These are phyloP conservation scores for Pseudoscleropodium purum DNA, from an alignment of 225 moss, liverwort and hornwort species.

Conservation along the genomic window DNA sequence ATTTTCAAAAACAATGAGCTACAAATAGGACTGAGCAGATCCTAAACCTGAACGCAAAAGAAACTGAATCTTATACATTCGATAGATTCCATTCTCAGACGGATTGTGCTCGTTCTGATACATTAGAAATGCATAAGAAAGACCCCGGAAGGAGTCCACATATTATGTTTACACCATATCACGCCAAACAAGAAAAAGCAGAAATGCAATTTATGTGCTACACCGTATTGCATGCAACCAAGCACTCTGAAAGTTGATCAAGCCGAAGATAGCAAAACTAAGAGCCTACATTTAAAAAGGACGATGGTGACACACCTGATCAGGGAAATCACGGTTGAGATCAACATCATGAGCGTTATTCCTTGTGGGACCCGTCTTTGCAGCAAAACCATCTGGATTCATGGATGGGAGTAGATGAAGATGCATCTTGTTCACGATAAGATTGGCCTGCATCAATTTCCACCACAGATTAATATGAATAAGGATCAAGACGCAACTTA, in stretches of 20 bases:
- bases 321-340: slow-evolving; percentile 90
- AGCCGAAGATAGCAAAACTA: not conserved
- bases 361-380: slow-evolving; percentile 18
- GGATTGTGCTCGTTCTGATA: not conserved
- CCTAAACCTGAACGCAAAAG: not conserved
- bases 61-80: not conserved
- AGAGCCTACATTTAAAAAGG: not conserved
- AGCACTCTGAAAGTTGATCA: not conserved
- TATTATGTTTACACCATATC: not conserved
- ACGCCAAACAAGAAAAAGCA: not conserved
- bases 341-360: slow-evolving; percentile 70
- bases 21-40: not conserved
- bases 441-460: slow-evolving; percentile 55
- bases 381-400: slow-evolving; percentile 88
- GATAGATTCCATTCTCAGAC: not conserved
- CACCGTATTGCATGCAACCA: not conserved
- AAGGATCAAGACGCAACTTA: not conserved
- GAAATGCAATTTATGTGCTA: not conserved
- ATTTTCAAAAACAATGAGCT: not conserved
- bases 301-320: slow-evolving; percentile 48
- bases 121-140: not conserved
- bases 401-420: slow-evolving; percentile 88
- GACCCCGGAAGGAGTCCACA: not conserved
- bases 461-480: not conserved
- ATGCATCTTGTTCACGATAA: slow-evolving; percentile 71